Base-by-base conservation (phyloP, 331 rosid species). In the Malus hybrid region DNA sequence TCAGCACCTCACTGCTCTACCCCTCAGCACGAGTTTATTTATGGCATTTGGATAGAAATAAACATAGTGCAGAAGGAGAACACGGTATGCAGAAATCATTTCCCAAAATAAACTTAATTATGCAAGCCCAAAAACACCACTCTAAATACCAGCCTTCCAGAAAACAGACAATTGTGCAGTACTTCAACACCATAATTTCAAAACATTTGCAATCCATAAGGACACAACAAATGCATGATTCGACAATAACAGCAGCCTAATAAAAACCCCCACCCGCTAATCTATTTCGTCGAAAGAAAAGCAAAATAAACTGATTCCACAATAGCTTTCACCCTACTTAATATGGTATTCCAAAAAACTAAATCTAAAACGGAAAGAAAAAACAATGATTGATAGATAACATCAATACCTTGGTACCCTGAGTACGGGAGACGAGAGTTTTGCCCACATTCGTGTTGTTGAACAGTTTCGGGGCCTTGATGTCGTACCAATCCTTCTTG, bases 401-500 rank as follows among this genome's bases (percentile, higher is more conserved):
- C 65, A 19, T 54, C 69, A 87, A 59, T 69, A 90, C 99, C 96
- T 89, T 94, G 64, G 99, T 94, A 16, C 99, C 99, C 88, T 94
- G 99, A 54, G 97, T 94, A 72, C 97, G 95, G 46, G 89, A 33
- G 34, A 94, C 99, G 0, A 90, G 96, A 59, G 99, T 94, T 48
- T 94, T 94, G 44, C 99, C 97, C 19, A 92, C 96, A 69, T 86
- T 87, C 71, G 87, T 84, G 19, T 81, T 79, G 36, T 70, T 78
- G 83, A 94, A 90, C 8, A 90, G 65, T 2, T 92, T 89, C 16
- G 97, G 99, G 5, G 96, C 97, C 75, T 90, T 94, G 18, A 91
- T 84, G 46, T 91, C 97, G 6, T 92, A 92, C 97, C 97, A 94
- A 69, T 92, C 99, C 84, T 94, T 94, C 96, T 94, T 94, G n/a